Percentiles rank a stretch among this genome's conserved stretches.
phyloP scores from a whole-genome alignment of 345 rosid genomes.

The Brassica carinata region DNA sequence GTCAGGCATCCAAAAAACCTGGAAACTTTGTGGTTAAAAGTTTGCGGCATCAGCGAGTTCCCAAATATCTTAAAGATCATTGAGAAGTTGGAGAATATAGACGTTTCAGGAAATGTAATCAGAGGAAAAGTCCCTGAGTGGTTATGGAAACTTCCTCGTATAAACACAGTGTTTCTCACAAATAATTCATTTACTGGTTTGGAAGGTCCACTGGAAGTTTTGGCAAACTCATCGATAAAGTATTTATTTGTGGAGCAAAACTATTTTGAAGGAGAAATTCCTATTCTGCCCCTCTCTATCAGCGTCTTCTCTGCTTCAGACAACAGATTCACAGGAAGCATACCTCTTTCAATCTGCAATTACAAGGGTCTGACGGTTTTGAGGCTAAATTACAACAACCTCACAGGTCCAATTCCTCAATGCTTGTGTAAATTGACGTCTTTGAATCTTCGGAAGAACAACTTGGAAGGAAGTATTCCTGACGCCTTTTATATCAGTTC shows the following conservation, averaged over 20 bases:
- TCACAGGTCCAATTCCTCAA: constrained; percentile 1
- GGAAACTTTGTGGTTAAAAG: fast-evolving
- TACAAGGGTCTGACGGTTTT: not conserved
- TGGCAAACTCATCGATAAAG: no score
- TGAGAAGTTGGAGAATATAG: no score
- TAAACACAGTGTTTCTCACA: no score
- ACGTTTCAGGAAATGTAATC: no score
- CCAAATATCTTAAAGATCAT: not conserved
- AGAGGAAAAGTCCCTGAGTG: no score
- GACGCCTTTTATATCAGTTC: fast-evolving
- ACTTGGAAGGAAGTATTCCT: not conserved
- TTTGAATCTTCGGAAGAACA: not conserved
- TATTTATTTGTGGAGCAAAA: no score
- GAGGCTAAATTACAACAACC: not conserved
- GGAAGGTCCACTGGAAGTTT: no score
- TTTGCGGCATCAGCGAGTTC: not conserved
- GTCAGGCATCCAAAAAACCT: not conserved
- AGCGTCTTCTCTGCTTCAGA: not conserved
- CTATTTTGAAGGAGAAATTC: no score
- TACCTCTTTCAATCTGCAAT: constrained; percentile 6
- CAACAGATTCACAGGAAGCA: not conserved
- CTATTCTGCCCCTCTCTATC: no score
- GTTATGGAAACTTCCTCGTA: no score
- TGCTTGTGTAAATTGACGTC: not conserved
- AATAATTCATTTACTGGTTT: no score